Base-by-base conservation (phyloP, 257 asterid species). In the Solanum paucissectum region DNA sequence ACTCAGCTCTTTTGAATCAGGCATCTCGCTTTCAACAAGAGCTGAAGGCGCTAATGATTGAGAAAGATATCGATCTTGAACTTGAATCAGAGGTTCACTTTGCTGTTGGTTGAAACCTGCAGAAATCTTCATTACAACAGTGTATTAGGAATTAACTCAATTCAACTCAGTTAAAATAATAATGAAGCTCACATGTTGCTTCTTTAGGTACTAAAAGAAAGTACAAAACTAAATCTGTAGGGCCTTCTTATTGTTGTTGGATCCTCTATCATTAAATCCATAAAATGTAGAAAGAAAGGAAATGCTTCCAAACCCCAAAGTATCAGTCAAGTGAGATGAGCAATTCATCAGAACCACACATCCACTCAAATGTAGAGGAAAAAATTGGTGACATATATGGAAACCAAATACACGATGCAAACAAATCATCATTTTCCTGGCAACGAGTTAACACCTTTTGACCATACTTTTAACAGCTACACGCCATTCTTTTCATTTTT, bases 41-140 rank as follows among this genome's bases (percentile, higher is more conserved):
- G 93, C 85, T 81, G 94, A 86, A 58, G 94, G 88, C 83, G 88
- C 89, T 66, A 90, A 73, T 84, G 94, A 32, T 69, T 90, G 98
- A 86, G 94, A 86, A 87, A 89, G 90, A 84, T 87, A 87, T 75
- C 89, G 94, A 89, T 94, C 93, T 89, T 93, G 94, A 88, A 87
- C 86, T 86, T 90, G 93, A 92, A 86, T 83, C 49, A 42, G 69
- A 87, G 90, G 89, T 52, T 90, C 91, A 73, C 87, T 91, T 87
- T 88, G 94, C 86, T 85, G 92, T 83, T 55, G 89, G 90, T 89
- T 92, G 89, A 92, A 90, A 74, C 96, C 94, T 86, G 90, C 88
- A 55, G 94, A 93, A 74, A 90, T 86, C 99, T 94, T 90, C 88
- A 87, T 86, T 84, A 83, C 66, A 82, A 89, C 58, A 44, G 66